Conservation (phyloP, 2,329 filamentous ascomycete genomes). For the Penicillium sp. region DNA sequence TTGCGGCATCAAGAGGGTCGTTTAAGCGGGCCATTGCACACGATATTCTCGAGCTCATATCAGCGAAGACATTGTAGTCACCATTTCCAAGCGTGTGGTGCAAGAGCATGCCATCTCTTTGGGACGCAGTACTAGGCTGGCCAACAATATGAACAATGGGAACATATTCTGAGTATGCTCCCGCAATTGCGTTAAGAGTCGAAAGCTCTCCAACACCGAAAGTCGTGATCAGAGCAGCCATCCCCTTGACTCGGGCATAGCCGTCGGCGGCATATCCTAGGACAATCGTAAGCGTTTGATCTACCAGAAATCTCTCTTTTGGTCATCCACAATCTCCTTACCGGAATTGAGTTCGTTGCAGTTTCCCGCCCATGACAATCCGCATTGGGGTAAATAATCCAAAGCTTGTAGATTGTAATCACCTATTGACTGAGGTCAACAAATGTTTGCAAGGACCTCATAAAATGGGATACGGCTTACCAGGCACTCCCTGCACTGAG, state of each 20-base stretch:
- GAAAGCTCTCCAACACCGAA: slow-evolving; percentile 69
- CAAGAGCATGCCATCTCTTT: slow-evolving; percentile 42
- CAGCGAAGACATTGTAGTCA: slow-evolving; percentile 49
- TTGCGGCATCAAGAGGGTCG: slow-evolving; percentile 44
- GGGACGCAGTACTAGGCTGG: slow-evolving; percentile 43
- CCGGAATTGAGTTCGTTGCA: slow-evolving; percentile 60
- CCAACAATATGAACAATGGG: slow-evolving; percentile 62
- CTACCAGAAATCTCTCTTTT: neutral
- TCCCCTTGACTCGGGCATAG: slow-evolving; percentile 67
- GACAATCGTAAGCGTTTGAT: neutral
- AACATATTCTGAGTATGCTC: slow-evolving; percentile 69
- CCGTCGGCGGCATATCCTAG: slow-evolving; percentile 70
- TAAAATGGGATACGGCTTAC: slow-evolving; percentile 32
- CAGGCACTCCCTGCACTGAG: slow-evolving; percentile 51
- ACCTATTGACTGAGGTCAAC: slow-evolving; percentile 20
- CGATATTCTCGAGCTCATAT: slow-evolving; percentile 50
- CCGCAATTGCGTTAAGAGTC: slow-evolving; percentile 68
- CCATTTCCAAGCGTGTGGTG: slow-evolving; percentile 69
- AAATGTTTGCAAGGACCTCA: slow-evolving; percentile 3
- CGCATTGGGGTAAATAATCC: slow-evolving; percentile 54
- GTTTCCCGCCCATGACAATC: slow-evolving; percentile 58
- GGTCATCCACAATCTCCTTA: slow-evolving; percentile 29
- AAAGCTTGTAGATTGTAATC: slow-evolving; percentile 67
- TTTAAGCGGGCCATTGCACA: slow-evolving; percentile 47
- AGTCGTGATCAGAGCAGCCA: slow-evolving; percentile 66